Evolutionary conservation across 2,329 filamentous ascomycete species (phyloP).

Genomic region (Aspergillus japonicus): DNA sequence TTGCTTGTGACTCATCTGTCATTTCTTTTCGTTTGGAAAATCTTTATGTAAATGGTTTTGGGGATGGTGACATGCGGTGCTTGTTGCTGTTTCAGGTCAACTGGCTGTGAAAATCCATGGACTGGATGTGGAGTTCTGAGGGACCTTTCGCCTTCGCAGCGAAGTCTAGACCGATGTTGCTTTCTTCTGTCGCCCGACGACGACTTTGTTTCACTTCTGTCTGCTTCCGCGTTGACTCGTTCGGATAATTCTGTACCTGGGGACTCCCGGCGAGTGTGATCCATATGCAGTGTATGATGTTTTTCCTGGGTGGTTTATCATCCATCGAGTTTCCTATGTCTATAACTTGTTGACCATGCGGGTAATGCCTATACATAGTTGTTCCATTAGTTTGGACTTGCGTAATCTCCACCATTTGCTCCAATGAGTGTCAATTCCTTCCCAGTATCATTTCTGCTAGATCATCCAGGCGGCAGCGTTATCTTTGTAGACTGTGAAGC

Average conservation of each 20-base stretch:
- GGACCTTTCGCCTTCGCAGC: conserved; percentile 29
- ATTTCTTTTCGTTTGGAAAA: conserved; percentile 25
- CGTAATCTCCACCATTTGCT: neutral
- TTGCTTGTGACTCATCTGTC: conserved; percentile 22
- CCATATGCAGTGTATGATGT: conserved; percentile 21
- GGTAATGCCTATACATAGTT: conserved; percentile 17
- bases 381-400: conserved; percentile 14
- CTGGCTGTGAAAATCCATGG: conserved; percentile 37
- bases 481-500: too few species aligned
- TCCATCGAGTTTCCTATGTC: conserved; percentile 20
- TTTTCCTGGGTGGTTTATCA: conserved; percentile 16
- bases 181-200: conserved; percentile 21
- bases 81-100: conserved; percentile 29
- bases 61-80: conserved; percentile 33
- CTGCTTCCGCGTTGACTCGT: conserved; percentile 27
- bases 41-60: conserved; percentile 37
- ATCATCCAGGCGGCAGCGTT: too few species aligned
- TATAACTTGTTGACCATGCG: conserved; percentile 12
- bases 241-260: conserved; percentile 23
- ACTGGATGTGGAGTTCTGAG: conserved; percentile 41
- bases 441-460: neutral
- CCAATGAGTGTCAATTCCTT: neutral
- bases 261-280: conserved; percentile 24
- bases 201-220: conserved; percentile 19
- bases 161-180: conserved; percentile 33